A percentile compares a stretch with the other conserved stretches of the same genome.
These are phyloP conservation scores for Mycena venus DNA, from an alignment of 768 basidiomycete genomes.

Conservation along the genomic window DNA sequence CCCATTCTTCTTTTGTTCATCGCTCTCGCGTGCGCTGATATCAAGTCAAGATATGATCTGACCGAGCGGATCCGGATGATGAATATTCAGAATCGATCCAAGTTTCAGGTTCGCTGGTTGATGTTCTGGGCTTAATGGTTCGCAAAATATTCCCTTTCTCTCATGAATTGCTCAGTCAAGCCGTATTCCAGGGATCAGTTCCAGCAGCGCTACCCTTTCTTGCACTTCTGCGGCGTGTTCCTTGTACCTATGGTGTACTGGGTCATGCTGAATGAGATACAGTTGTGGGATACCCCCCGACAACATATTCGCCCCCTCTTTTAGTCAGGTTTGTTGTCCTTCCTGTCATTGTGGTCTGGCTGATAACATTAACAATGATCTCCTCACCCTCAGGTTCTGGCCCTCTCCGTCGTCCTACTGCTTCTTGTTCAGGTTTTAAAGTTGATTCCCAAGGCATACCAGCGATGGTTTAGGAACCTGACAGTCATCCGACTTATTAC, in stretches of 20 bases:
- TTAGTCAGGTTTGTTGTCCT: not conserved
- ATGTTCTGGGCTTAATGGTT: slow-evolving; percentile 10
- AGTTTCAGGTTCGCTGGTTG: too few relatives aligned
- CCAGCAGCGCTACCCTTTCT: not conserved
- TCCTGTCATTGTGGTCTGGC: too few relatives aligned
- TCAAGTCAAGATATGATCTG: not conserved
- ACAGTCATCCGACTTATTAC: not conserved
- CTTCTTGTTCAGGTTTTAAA: slow-evolving; percentile 1
- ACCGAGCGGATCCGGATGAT: not conserved
- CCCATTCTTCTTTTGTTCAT: not conserved
- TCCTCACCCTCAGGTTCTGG: slow-evolving; percentile 3
- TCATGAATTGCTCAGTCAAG: not conserved
- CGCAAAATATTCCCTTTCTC: not conserved
- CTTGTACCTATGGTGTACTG: slow-evolving; percentile 18
- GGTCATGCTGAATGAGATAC: slow-evolving; percentile 6
- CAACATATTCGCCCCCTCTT: slow-evolving; percentile 2
- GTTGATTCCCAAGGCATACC: not conserved
- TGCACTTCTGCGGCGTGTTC: slow-evolving; percentile 13
- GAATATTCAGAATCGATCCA: not conserved
- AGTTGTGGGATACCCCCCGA: not conserved
- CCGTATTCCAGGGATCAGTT: not conserved
- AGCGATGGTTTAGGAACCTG: not conserved
- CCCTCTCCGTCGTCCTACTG: not conserved
- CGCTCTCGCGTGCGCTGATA: not conserved
- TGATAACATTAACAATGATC: too few relatives aligned